Evolutionary conservation across 345 rosid species (phyloP).

Genomic region (Camelina laxa): DNA sequence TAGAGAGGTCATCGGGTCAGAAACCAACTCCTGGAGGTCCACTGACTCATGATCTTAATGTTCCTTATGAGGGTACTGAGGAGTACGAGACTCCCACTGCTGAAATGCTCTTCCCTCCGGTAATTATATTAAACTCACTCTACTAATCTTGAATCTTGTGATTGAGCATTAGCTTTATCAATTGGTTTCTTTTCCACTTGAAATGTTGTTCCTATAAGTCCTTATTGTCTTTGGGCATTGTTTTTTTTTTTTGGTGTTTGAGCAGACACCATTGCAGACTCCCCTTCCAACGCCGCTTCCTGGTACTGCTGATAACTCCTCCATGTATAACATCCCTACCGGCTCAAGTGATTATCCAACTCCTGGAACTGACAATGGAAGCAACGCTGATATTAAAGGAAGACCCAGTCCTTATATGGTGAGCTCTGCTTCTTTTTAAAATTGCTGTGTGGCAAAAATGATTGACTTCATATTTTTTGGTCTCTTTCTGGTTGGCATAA

Average conservation of each 20-base stretch:
- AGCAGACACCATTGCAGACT: conserved; percentile 89
- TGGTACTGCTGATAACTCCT: conserved; percentile 76
- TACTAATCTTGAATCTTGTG: not conserved
- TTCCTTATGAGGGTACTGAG: conserved; percentile 89
- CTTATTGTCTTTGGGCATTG: not conserved
- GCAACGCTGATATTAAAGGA: conserved; percentile 67
- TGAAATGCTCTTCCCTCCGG: conserved; percentile 95
- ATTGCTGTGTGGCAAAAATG: not conserved
- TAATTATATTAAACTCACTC: conserved; percentile 36
- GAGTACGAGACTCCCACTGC: conserved; percentile 98
- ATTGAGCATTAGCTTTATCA: not conserved
- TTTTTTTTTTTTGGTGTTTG: conserved; percentile 28
- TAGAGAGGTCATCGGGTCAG: conserved; percentile 64
- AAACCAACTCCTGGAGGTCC: conserved; percentile 66
- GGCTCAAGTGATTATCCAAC: conserved; percentile 88
- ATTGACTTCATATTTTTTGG: not conserved
- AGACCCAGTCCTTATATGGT: conserved; percentile 89
- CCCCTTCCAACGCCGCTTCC: conserved; percentile 84
- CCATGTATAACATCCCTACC: conserved; percentile 87
- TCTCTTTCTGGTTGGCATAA: not conserved
- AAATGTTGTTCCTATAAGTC: not conserved
- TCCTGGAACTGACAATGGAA: conserved; percentile 67
- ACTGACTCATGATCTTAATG: conserved; percentile 87
- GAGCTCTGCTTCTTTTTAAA: conserved; percentile 17
- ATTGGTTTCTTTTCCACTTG: not conserved